Evolutionary conservation across 2,329 filamentous ascomycete species (phyloP).

Genomic region (Cladosporium sphaerospermum): DNA sequence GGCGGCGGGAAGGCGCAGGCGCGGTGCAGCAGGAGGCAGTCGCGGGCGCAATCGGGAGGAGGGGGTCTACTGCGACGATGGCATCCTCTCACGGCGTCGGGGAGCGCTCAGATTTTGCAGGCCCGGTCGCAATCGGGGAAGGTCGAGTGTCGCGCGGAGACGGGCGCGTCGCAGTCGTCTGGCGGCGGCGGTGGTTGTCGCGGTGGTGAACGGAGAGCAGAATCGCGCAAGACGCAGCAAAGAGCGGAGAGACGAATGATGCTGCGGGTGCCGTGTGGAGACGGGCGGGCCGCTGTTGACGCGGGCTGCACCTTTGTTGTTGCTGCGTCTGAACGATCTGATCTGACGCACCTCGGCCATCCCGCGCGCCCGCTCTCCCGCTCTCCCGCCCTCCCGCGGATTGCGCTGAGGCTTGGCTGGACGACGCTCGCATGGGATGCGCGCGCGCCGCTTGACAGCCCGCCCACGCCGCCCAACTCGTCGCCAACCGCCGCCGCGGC

Average conservation of each 20-base stretch:
- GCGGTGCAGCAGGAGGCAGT: constrained; percentile 6
- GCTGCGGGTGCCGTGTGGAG: not conserved
- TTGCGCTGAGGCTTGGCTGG: too few relatives aligned
- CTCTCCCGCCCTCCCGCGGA: too few relatives aligned
- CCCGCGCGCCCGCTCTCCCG: too few relatives aligned
- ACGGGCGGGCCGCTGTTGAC: not conserved
- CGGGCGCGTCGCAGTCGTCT: constrained; percentile 5
- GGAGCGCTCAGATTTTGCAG: too few relatives aligned
- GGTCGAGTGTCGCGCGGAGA: constrained; percentile 9
- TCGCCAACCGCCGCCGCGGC: too few relatives aligned
- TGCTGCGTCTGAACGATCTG: not conserved
- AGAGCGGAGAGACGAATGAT: not conserved
- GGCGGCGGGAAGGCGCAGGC: constrained; percentile 15
- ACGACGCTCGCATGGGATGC: too few relatives aligned
- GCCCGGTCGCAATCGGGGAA: too few relatives aligned
- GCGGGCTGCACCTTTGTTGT: not conserved
- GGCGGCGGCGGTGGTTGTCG: not conserved
- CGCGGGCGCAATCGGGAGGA: constrained; percentile 2
- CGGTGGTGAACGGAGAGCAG: constrained; percentile 1
- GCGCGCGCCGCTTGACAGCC: too few relatives aligned
- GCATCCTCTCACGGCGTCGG: not conserved
- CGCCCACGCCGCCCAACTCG: too few relatives aligned
- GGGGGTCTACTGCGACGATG: constrained; percentile 7
- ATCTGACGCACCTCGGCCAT: too few relatives aligned
- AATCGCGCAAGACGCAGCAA: not conserved